Evolutionary conservation across 192 early-diverging fungal genomes (phyloP), one percentile per base, ranked within the genome.

Genomic region (Coemansia brasiliensis): DNA sequence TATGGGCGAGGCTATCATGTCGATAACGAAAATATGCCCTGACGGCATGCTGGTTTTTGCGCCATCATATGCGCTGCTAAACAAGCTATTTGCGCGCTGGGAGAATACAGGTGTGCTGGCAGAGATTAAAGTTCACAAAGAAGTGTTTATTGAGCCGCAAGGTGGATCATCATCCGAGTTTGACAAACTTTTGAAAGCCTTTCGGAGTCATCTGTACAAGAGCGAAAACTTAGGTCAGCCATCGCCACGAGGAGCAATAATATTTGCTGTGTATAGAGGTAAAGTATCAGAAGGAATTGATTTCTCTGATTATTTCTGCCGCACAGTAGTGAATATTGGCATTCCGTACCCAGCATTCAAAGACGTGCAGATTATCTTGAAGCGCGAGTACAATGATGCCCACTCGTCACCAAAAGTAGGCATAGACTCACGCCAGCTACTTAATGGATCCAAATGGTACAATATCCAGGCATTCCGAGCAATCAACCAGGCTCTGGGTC

Each of bases 391-490:
- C 61, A 84, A 86, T 52, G 65, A 81, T 27, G 15, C 44, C 9
- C 52, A 41, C 37, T 42, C 62, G 7, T 5, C 1, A 1, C 40
- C 52, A 5, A 22, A 21, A 1, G 4, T 25, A 2, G 41, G n/a
- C 43, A 29, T 16, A 2, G 5, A 41, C 10, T 41, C 25, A 40
- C 46, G 53, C 16, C 16, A 22, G 20, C n/a, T 67, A 57, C 52
- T 84, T n/a, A 63, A 48, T 22, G 85, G 83, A 4, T 49, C 43
- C 8, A 66, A 65, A 45, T 85, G 85, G 85, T 83, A 83, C 44
- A 75, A 82, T 3, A 80, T 75, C 26, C 83, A 84, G 62, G 83
- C 85, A 0, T 86, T 81, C 37, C 74, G 85, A 0, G 85, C 85
- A 3, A 57, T 81, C 16, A 86, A 84, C 63, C 85, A 86, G 62